Base-by-base conservation (phyloP, 108 stramenopile species). In the Skeletonema potamos region DNA sequence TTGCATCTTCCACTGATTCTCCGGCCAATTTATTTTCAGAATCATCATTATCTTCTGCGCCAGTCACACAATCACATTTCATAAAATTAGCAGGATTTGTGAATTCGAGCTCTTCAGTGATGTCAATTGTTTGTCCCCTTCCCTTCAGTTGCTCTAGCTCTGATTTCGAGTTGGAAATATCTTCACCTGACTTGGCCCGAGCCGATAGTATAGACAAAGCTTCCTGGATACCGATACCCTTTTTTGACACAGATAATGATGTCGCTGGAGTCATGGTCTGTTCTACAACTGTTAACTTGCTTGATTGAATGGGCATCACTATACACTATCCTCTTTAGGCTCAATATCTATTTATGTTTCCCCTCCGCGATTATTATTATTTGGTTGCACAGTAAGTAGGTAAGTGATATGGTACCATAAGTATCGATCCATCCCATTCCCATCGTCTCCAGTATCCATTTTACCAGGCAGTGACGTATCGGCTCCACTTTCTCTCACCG, bases 101-200 rank as follows among this genome's bases (percentile, higher is more conserved):
- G 32, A 77, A 77, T 30, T 81, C 46, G 36, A 68, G 36, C 54
- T 66, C 65, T 57, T 71, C 70, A 18, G 74, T 18, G 41, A 93
- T 51, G 65, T 89, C 82, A 60, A 94, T 89, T 13, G 67, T 82
- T 77, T 94, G 93, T 11, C 93, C 92, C 86, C 91, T 84, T 9
- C 57, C 51, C 68, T 84, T 88, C 46, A 74, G 28, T 33, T 78
- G 82, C 3, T 77, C 76, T 1, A 85, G 62, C 9, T 79, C 51
- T 3, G 43, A 54, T 6, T 66, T 62, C 2, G 62, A 29, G 15
- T 69, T 41, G 22, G 61, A 24, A 28, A 66, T 55, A 63, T 37
- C 62, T 27, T 62, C 60, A 28, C 54, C 65, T 4, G 56, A 64
- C 30, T 55, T 65, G 17, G 76, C 61, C 17, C 93, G 83, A 39